A percentile compares a stretch with the other conserved stretches of the same genome.
Evolutionary conservation across 257 asterid species (phyloP).

Genomic region (Nicotiana noctiflora): DNA sequence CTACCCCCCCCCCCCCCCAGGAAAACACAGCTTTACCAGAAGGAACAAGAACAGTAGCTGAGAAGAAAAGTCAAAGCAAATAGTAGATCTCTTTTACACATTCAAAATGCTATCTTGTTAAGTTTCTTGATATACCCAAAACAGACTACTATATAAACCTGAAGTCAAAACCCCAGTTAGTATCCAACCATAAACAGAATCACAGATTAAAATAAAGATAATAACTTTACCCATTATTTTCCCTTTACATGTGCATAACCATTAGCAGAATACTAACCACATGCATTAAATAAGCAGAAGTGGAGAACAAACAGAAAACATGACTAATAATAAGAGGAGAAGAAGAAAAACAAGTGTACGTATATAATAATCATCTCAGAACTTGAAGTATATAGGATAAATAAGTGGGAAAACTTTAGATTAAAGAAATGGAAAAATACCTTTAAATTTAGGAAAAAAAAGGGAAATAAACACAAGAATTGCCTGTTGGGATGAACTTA

Average conservation of each 20-base stretch:
- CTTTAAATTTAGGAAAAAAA: slow-evolving; percentile 62
- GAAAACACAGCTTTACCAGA: too few relatives aligned
- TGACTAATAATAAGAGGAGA: too few relatives aligned
- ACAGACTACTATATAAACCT: not conserved
- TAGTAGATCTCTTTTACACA: not conserved
- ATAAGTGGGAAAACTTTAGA: not conserved
- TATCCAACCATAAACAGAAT: slow-evolving; percentile 4
- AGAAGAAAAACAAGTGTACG: not conserved
- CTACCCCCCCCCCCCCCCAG: too few relatives aligned
- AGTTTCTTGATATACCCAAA: not conserved
- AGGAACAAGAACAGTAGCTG: not conserved
- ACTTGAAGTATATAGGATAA: not conserved
- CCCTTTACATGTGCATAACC: slow-evolving; percentile 4
- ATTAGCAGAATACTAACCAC: not conserved
- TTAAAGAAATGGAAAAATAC: slow-evolving; percentile 27
- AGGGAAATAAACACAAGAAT: slow-evolving; percentile 45
- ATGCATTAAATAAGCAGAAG: too few relatives aligned
- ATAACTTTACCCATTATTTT: slow-evolving; percentile 14
- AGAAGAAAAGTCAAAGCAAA: not conserved
- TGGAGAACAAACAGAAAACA: not conserved
- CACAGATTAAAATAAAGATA: not conserved
- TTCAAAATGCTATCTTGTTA: not conserved
- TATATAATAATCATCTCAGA: not conserved
- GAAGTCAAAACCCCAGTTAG: not conserved
- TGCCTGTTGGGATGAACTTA: slow-evolving; percentile 74